These are phyloP conservation scores for Blastomyces silverae DNA, from an alignment of 2,329 filamentous ascomycete genomes.

Conservation along the genomic window DNA sequence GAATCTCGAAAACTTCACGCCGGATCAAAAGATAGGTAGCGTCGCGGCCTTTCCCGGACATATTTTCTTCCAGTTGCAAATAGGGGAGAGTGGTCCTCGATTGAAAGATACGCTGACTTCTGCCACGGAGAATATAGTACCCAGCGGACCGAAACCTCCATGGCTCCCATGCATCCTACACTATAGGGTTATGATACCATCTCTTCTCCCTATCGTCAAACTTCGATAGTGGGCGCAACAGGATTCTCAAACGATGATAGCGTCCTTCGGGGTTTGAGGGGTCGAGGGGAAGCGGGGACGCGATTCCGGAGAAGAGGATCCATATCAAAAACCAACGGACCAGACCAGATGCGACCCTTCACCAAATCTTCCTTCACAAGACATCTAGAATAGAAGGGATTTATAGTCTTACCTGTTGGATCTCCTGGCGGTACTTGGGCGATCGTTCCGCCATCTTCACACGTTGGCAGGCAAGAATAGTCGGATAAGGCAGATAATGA, in stretches of 20 bases:
- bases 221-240: not conserved
- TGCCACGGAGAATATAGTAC: not conserved
- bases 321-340: slow-evolving; percentile 2
- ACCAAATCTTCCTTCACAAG: not conserved
- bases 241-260: not conserved
- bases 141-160: not conserved
- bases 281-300: not conserved
- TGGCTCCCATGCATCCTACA: not conserved
- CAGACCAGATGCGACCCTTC: not conserved
- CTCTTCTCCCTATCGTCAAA: too few relatives aligned
- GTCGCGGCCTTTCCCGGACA: not conserved
- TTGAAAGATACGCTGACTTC: not conserved
- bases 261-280: not conserved
- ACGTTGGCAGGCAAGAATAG: not conserved
- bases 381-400: not conserved
- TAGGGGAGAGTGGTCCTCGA: not conserved
- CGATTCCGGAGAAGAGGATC: not conserved
- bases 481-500: not conserved
- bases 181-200: not conserved
- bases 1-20: not conserved
- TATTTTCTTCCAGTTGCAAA: not conserved
- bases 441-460: slow-evolving; percentile 63
- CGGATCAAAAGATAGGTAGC: not conserved
- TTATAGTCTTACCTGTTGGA: slow-evolving; percentile 74
- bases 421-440: slow-evolving; percentile 93